Conservation (phyloP, 345 rosid species). For the Lagerstroemia speciosa region DNA sequence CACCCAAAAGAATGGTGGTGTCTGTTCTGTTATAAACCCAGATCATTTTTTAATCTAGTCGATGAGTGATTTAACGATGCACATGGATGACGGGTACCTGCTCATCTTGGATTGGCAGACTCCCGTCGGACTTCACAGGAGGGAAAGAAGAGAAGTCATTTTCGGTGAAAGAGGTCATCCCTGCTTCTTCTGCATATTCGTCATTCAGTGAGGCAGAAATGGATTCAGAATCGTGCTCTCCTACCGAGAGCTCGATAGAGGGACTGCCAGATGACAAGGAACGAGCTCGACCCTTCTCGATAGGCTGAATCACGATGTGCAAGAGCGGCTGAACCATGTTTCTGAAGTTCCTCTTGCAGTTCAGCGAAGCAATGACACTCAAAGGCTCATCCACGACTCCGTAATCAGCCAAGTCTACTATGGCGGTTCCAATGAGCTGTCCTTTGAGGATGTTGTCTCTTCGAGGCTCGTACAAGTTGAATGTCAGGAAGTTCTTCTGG, state of each 20-base stretch:
- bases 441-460: slow-evolving; percentile 49
- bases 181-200: slow-evolving; percentile 78
- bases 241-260: slow-evolving; percentile 25
- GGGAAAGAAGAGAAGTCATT: slow-evolving; percentile 60
- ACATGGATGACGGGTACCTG: slow-evolving; percentile 26
- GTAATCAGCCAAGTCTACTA: slow-evolving; percentile 63
- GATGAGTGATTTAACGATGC: too few species aligned
- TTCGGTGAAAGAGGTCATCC: slow-evolving; percentile 51
- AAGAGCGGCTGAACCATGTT: slow-evolving; percentile 65
- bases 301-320: slow-evolving; percentile 44
- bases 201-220: slow-evolving; percentile 56
- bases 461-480: slow-evolving; percentile 81
- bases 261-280: slow-evolving; percentile 33
- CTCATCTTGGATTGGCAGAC: slow-evolving; percentile 28
- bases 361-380: slow-evolving; percentile 49
- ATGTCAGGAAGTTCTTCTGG: slow-evolving; percentile 55
- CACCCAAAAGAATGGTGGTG: too few species aligned
- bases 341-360: slow-evolving; percentile 64
- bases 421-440: slow-evolving; percentile 66
- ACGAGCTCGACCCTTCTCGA: slow-evolving; percentile 29
- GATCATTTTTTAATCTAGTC: too few species aligned
- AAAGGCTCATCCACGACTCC: slow-evolving; percentile 47
- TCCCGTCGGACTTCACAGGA: slow-evolving; percentile 32
- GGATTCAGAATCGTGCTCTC: slow-evolving; percentile 43
- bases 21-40: too few species aligned